A percentile compares a stretch with the other conserved stretches of the same genome.
Conservation (phyloP, 305 asterid species). For the Nicotiana rustica region DNA sequence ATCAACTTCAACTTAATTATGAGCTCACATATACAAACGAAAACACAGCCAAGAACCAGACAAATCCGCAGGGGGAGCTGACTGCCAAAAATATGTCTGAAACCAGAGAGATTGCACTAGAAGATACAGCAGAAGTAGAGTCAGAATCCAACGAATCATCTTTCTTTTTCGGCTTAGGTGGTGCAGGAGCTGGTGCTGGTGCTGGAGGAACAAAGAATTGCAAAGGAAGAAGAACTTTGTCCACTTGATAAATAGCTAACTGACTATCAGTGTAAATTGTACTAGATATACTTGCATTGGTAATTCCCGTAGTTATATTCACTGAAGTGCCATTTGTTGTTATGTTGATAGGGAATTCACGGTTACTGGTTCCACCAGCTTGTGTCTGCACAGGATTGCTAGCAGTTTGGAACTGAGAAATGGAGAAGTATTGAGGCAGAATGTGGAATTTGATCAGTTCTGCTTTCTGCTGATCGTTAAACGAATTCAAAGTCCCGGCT, state of each 20-base stretch:
- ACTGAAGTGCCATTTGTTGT: conserved; percentile 55
- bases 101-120: conserved; percentile 35
- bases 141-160: conserved; percentile 44
- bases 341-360: conserved; percentile 57
- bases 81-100: background rate
- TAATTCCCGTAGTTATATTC: conserved; percentile 65
- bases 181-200: conserved; percentile 59
- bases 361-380: conserved; percentile 60
- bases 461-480: conserved; percentile 55
- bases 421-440: conserved; percentile 55
- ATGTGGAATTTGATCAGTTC: conserved; percentile 66
- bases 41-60: conserved; percentile 15
- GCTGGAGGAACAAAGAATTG: conserved; percentile 56
- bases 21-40: background rate
- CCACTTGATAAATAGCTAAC: conserved; percentile 68
- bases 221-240: conserved; percentile 67
- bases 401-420: conserved; percentile 61
- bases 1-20: background rate
- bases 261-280: conserved; percentile 55
- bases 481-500: conserved; percentile 57
- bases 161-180: conserved; percentile 49
- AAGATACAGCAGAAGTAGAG: conserved; percentile 46
- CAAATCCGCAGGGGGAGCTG: background rate
- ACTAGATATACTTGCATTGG: conserved; percentile 55
- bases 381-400: conserved; percentile 72